Evolutionary conservation across 2,329 filamentous ascomycete genomes (phyloP).

Genomic region (Leptographium lundbergii): DNA sequence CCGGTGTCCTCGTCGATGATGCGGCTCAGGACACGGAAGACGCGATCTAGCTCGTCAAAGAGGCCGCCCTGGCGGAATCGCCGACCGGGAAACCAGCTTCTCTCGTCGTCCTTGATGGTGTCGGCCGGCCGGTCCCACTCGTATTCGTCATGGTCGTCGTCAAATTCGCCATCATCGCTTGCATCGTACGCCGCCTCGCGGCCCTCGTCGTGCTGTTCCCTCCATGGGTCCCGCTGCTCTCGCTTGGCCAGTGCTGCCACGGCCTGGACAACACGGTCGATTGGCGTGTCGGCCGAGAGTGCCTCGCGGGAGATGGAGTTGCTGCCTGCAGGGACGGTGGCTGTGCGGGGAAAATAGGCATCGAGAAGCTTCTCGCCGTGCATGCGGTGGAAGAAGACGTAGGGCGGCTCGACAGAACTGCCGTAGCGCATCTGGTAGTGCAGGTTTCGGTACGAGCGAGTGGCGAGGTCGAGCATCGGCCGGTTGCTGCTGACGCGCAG

Average conservation of each 20-base stretch:
- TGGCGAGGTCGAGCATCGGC: constrained; percentile 26
- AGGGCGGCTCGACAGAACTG: constrained; percentile 23
- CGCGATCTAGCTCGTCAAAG: constrained; percentile 13
- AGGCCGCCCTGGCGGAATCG: constrained; percentile 4
- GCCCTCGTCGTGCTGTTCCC: constrained; percentile 2
- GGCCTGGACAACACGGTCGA: constrained; percentile 7
- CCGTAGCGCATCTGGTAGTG: constrained; percentile 11
- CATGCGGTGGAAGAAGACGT: constrained; percentile 27
- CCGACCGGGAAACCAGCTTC: background rate
- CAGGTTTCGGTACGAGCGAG: constrained; percentile 20
- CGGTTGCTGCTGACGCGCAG: constrained; percentile 32
- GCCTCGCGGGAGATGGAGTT: background rate
- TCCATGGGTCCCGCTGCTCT: constrained; percentile 5
- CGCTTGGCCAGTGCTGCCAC: constrained; percentile 3
- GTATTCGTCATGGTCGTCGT: constrained; percentile 1
- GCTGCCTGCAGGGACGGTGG: background rate
- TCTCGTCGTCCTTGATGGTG: background rate
- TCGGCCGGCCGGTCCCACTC: background rate
- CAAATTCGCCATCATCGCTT: background rate
- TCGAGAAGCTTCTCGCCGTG: constrained; percentile 24
- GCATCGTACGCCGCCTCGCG: constrained; percentile 1
- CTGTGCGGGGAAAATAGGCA: constrained; percentile 17
- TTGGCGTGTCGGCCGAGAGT: background rate
- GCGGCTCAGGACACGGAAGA: constrained; percentile 11
- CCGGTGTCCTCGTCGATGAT: constrained; percentile 11